Evolutionary conservation across 352 stramenopile genomes (phyloP).

Genomic region (Pythium phragmiticola): DNA sequence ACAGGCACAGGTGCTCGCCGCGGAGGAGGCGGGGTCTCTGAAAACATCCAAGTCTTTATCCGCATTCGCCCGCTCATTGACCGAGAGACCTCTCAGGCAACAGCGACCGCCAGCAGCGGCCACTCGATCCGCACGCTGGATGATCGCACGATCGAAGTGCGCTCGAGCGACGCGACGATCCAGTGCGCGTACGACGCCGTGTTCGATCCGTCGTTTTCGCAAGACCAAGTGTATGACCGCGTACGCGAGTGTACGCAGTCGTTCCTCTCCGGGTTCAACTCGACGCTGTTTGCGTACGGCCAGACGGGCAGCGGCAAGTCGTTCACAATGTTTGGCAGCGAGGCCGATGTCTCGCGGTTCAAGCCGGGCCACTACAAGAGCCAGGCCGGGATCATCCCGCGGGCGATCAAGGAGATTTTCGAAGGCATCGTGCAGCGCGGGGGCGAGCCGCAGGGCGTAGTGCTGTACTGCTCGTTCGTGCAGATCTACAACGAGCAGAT

Average conservation of each 20-base stretch:
- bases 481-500: constrained; percentile 94
- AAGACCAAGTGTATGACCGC: constrained; percentile 81
- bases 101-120: background rate
- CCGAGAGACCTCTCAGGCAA: constrained; percentile 41
- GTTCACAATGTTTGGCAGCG: constrained; percentile 85
- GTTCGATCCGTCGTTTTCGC: constrained; percentile 66
- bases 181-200: constrained; percentile 83
- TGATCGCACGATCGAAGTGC: constrained; percentile 67
- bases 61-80: constrained; percentile 80
- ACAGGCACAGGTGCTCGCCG: constrained; percentile 2
- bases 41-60: constrained; percentile 86
- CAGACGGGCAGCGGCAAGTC: constrained; percentile 86
- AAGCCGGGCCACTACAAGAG: constrained; percentile 76
- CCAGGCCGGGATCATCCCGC: constrained; percentile 85
- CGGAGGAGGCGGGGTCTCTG: constrained; percentile 31
- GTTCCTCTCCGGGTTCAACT: constrained; percentile 83
- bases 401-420: constrained; percentile 89
- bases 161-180: constrained; percentile 63
- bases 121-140: constrained; percentile 30
- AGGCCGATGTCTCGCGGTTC: constrained; percentile 69
- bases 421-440: constrained; percentile 64
- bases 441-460: constrained; percentile 33
- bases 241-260: constrained; percentile 75
- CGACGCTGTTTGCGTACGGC: constrained; percentile 83
- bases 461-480: constrained; percentile 83